Evolutionary conservation across 495 filamentous ascomycete species (phyloP), one percentile per base, ranked within the genome.

Genomic region (Pseudomonodictys pantanalensis): DNA sequence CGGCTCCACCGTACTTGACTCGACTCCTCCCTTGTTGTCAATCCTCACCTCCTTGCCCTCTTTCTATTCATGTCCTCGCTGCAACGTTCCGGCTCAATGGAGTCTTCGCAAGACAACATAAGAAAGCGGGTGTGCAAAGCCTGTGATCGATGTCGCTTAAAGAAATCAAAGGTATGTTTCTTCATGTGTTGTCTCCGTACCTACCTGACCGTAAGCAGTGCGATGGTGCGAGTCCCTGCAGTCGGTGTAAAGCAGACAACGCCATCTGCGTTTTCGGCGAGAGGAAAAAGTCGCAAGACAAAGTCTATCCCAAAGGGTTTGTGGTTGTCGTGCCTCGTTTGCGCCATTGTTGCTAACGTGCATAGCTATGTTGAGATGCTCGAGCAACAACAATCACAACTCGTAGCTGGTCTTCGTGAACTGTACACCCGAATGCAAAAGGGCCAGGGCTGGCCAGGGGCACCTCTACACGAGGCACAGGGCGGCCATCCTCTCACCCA

Each of bases 131-230:
- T 87, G 32, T 86, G 84, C 77, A 87, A 86, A 71, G 84, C 84
- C 22, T 87, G 84, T 63, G 84, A 87, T 71, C 75, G 84, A 60
- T 87, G 84, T 77, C 75, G 84, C 58, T 81, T 86, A 73, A 88
- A 86, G 75, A 88, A 88, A 72, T 85, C 82, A 58, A 87, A 87
- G 80, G 83, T 83, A 71, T 44, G 72, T 61, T 42, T 20, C 26
- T 29, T 35, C 3, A 15, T 23, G 30, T 39, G 7, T 23, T 39
- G 18, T 22, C 32, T 47, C 44, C 0, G 18, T 20, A 41, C 25
- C 20, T 39, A 25, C 8, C 55, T 65, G 44, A 65, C 33, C 1
- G 8, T 23, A 22, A 73, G 54, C 24, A 86, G 81, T 87, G 84
- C 71, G 83, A 86, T 65, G 84, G 84, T 56, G 78, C 84, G 51